Conservation (phyloP, 2,329 filamentous ascomycete genomes). For the Rhinocladiella similis region DNA sequence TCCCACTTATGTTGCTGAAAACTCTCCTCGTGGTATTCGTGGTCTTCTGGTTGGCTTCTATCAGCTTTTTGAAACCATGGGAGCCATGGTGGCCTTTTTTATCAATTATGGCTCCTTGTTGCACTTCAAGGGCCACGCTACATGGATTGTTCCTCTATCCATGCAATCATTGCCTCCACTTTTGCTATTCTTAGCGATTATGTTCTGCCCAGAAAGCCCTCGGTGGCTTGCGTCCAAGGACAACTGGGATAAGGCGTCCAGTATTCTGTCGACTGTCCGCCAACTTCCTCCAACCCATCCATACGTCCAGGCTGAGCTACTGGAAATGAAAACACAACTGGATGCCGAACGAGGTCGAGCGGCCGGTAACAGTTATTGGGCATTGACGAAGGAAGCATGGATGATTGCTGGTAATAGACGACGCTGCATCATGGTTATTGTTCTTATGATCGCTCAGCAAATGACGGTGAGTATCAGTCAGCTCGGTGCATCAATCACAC, state of each 20-base stretch:
- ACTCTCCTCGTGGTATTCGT: slow-evolving; percentile 59
- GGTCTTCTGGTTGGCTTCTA: slow-evolving; percentile 62
- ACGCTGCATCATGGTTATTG: slow-evolving; percentile 55
- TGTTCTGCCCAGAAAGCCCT: slow-evolving; percentile 65
- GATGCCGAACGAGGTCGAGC: slow-evolving; percentile 61
- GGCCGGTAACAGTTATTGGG: slow-evolving; percentile 53
- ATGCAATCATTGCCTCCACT: slow-evolving; percentile 66
- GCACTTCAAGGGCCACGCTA: slow-evolving; percentile 48
- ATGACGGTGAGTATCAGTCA: slow-evolving; percentile 38
- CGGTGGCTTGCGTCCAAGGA: slow-evolving; percentile 68
- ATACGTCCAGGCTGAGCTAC: slow-evolving; percentile 60
- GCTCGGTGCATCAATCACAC: no score
- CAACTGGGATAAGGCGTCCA: slow-evolving; percentile 64
- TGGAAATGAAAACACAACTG: slow-evolving; percentile 63
- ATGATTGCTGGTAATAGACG: slow-evolving; percentile 55
- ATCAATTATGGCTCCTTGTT: slow-evolving; percentile 55
- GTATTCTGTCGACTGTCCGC: slow-evolving; percentile 58
- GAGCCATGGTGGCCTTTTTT: slow-evolving; percentile 50
- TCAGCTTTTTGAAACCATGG: slow-evolving; percentile 56
- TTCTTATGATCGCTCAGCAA: slow-evolving; percentile 56
- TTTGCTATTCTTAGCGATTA: slow-evolving; percentile 61
- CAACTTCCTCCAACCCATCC: slow-evolving; percentile 54
- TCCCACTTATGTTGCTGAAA: slow-evolving; percentile 63
- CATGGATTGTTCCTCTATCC: slow-evolving; percentile 63
- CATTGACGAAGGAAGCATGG: slow-evolving; percentile 66